Conservation (phyloP, 129 eudicot species). For the Flaveria brownii region DNA sequence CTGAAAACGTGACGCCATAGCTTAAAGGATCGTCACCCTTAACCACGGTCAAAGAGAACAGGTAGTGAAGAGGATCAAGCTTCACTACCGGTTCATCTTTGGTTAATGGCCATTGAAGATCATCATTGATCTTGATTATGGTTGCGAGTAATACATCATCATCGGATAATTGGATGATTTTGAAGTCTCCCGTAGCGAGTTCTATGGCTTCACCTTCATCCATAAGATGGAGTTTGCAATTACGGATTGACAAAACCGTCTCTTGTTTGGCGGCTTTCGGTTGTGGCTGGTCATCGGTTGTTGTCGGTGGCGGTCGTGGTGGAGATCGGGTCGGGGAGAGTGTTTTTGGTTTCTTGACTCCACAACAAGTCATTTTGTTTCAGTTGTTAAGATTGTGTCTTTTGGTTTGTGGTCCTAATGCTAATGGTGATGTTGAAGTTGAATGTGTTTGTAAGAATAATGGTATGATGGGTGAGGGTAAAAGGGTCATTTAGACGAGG, state of each 20-base stretch:
- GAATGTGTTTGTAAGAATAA: constrained; percentile 14
- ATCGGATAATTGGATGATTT: constrained; percentile 44
- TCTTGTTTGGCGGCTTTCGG: constrained; percentile 52
- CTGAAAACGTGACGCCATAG: constrained; percentile 72
- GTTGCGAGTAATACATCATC: constrained; percentile 61
- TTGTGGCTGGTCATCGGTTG: constrained; percentile 36
- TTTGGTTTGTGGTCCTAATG: constrained; percentile 30
- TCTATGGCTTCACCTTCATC: constrained; percentile 86
- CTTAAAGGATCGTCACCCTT: constrained; percentile 59
- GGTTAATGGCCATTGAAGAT: constrained; percentile 93
- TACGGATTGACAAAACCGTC: constrained; percentile 53
- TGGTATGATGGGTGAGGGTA: constrained; percentile 21
- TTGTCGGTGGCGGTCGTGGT: constrained; percentile 27
- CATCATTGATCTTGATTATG: constrained; percentile 61
- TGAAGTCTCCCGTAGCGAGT: constrained; percentile 59
- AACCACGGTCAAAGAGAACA: constrained; percentile 65
- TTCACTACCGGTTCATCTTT: constrained; percentile 95
- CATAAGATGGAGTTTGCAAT: constrained; percentile 68
- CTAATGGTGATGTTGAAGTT: constrained; percentile 28
- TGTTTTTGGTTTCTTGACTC: constrained; percentile 46
- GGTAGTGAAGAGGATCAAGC: constrained; percentile 66
- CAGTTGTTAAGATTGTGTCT: background rate
- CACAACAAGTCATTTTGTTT: constrained; percentile 57
- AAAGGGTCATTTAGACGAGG: constrained; percentile 32
- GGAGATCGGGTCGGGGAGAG: constrained; percentile 33